Conservation (phyloP, 1,284 basidiomycete genomes). For the Pyrrhoderma lamaoense region DNA sequence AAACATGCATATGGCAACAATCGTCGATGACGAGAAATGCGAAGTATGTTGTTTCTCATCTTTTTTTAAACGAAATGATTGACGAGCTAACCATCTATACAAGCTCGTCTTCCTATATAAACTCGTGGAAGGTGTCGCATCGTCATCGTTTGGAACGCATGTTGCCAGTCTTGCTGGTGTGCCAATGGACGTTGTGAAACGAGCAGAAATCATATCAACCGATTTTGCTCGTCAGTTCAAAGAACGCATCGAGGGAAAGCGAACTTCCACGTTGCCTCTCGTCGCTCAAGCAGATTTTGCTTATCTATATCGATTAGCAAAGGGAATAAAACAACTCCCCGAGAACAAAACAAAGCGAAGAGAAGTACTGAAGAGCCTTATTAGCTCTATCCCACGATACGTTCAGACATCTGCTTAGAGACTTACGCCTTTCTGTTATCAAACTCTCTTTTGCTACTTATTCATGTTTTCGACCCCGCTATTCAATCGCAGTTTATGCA, state of each 20-base stretch:
- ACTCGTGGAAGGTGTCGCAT: conserved; percentile 81
- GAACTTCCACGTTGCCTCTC: conserved; percentile 62
- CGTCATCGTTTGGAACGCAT: conserved; percentile 89
- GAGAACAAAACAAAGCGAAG: conserved; percentile 43
- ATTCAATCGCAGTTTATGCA: too few species aligned
- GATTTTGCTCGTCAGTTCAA: conserved; percentile 86
- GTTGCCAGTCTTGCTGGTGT: conserved; percentile 86
- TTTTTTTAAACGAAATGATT: background rate
- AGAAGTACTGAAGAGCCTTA: conserved; percentile 49
- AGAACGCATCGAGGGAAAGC: conserved; percentile 59
- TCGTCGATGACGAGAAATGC: conserved; percentile 83
- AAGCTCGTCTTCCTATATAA: conserved; percentile 92
- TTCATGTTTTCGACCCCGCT: too few species aligned
- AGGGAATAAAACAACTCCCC: conserved; percentile 39
- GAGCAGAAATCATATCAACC: conserved; percentile 81
- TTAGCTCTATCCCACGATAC: conserved; percentile 33
- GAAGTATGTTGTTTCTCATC: conserved; percentile 57
- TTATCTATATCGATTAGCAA: conserved; percentile 58
- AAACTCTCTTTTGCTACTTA: too few species aligned
- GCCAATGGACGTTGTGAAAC: conserved; percentile 70
- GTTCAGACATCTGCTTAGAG: too few species aligned
- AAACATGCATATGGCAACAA: conserved; percentile 91
- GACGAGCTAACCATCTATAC: conserved; percentile 9
- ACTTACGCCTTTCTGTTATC: too few species aligned
- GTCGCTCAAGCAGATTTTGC: conserved; percentile 83